Conservation (phyloP, 345 rosid species). For the Gossypium raimondii region DNA sequence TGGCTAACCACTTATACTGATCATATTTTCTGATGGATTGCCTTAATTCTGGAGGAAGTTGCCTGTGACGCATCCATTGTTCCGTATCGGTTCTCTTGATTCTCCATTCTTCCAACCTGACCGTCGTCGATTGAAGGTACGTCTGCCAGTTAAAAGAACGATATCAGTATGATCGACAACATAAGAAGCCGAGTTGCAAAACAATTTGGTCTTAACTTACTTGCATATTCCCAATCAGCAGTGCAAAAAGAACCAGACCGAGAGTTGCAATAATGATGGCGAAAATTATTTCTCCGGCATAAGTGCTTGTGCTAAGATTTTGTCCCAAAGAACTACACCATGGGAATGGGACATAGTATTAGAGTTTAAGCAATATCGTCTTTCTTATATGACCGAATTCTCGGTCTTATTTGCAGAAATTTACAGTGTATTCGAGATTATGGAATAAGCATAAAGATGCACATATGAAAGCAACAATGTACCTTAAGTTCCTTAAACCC, state of each 20-base stretch:
- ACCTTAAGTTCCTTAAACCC: constrained; percentile 60
- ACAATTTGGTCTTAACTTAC: constrained; percentile 23
- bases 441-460: background rate
- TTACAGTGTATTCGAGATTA: background rate
- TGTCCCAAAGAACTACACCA: constrained; percentile 80
- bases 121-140: constrained; percentile 73
- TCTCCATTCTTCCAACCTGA: constrained; percentile 88
- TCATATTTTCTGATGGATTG: constrained; percentile 70
- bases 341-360: background rate
- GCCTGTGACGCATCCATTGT: constrained; percentile 95
- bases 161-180: background rate
- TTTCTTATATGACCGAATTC: background rate
- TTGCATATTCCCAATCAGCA: constrained; percentile 96
- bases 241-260: constrained; percentile 81
- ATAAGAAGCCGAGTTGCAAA: background rate
- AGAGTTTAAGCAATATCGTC: background rate
- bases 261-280: constrained; percentile 74
- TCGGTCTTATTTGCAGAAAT: background rate
- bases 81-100: constrained; percentile 86
- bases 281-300: constrained; percentile 66
- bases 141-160: constrained; percentile 46
- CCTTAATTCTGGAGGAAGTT: constrained; percentile 64
- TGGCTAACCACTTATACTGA: constrained; percentile 85
- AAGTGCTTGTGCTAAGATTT: constrained; percentile 72
- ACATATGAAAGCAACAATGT: background rate